Evolutionary conservation across 192 early-diverging fungal genomes (phyloP).

Genomic region (Paraglomus brasilianum): DNA sequence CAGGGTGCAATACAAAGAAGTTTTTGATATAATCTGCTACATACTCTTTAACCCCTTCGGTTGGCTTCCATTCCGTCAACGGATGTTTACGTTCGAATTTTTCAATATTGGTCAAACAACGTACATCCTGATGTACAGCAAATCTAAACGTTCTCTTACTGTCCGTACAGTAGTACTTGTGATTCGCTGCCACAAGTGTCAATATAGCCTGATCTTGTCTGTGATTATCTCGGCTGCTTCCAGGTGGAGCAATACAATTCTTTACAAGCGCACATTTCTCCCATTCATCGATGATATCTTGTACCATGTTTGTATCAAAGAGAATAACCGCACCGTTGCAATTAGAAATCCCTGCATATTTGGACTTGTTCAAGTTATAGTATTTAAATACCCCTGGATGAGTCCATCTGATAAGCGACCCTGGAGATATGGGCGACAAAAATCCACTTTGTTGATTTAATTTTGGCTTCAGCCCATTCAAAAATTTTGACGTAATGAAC

Average conservation of each 20-base stretch:
- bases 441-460: constrained; percentile 45
- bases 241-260: constrained; percentile 52
- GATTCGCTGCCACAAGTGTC: constrained; percentile 40
- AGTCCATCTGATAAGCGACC: constrained; percentile 43
- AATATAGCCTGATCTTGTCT: constrained; percentile 57
- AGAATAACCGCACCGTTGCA: constrained; percentile 55
- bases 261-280: constrained; percentile 44
- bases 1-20: too few species aligned
- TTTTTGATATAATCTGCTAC: too few species aligned
- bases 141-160: too few species aligned
- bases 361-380: constrained; percentile 37
- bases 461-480: constrained; percentile 33
- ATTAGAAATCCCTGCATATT: constrained; percentile 42
- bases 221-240: constrained; percentile 50
- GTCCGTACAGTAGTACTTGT: too few species aligned
- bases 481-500: constrained; percentile 44
- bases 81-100: too few species aligned
- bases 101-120: too few species aligned
- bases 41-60: too few species aligned
- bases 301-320: constrained; percentile 39
- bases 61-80: too few species aligned
- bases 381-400: constrained; percentile 50
- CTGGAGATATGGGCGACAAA: constrained; percentile 49
- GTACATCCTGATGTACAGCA: too few species aligned
- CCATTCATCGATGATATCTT: constrained; percentile 46